Evolutionary conservation across 164 flowering plant species (phyloP).

Genomic region (Platanus orientalis): DNA sequence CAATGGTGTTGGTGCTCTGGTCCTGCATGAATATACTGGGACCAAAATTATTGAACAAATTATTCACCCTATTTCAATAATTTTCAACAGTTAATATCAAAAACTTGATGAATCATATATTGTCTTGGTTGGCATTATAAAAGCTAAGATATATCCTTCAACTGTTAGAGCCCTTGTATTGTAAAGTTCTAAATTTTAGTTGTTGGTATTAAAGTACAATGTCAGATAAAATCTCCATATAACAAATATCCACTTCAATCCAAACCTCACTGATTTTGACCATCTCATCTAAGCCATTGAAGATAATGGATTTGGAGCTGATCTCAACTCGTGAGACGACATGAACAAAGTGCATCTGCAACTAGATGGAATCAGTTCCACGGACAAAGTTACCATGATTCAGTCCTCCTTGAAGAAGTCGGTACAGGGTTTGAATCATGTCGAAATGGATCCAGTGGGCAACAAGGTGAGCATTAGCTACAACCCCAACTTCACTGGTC

Average conservation of each 20-base stretch:
- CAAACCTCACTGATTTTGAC: slow-evolving; percentile 42
- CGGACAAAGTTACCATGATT: slow-evolving; percentile 38
- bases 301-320: slow-evolving; percentile 92
- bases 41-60: too few relatives aligned
- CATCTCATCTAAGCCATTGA: slow-evolving; percentile 59
- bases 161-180: too few relatives aligned
- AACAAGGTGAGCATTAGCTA: slow-evolving; percentile 50
- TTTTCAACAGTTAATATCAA: too few relatives aligned
- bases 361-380: slow-evolving; percentile 55
- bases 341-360: slow-evolving; percentile 64
- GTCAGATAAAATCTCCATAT: too few relatives aligned
- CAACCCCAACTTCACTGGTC: slow-evolving; percentile 79
- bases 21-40: too few relatives aligned
- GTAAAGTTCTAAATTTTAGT: too few relatives aligned
- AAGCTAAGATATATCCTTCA: too few relatives aligned
- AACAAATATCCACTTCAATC: slow-evolving; percentile 84
- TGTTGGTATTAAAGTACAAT: too few relatives aligned
- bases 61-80: too few relatives aligned
- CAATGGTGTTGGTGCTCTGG: too few relatives aligned
- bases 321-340: slow-evolving; percentile 62
- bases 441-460: slow-evolving; percentile 58
- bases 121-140: too few relatives aligned
- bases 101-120: too few relatives aligned
- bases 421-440: slow-evolving; percentile 57
- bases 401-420: slow-evolving; percentile 49